A percentile compares a stretch with the other conserved stretches of the same genome.
Conservation (phyloP, 108 stramenopile genomes). For the Cyclotella cryptica region DNA sequence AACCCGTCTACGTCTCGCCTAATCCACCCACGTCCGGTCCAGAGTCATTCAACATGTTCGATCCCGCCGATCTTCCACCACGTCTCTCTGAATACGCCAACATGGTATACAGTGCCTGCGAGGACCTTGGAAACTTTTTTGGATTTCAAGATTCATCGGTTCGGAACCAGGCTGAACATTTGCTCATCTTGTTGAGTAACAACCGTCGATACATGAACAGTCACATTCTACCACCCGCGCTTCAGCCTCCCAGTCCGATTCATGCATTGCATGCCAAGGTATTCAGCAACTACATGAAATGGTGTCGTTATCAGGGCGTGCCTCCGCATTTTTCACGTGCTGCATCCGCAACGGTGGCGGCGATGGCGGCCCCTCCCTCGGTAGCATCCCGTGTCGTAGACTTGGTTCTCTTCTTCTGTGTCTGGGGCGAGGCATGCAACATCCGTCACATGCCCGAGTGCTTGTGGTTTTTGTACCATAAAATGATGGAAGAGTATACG, state of each 20-base stretch:
- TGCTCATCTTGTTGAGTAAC: slow-evolving; percentile 93
- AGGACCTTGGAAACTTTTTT: slow-evolving; percentile 94
- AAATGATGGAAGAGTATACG: slow-evolving; percentile 95
- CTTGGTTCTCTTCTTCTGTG: slow-evolving; percentile 94
- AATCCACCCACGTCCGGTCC: slow-evolving; percentile 42
- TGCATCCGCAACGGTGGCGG: slow-evolving; percentile 53
- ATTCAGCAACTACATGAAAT: slow-evolving; percentile 97
- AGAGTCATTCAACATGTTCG: slow-evolving; percentile 88
- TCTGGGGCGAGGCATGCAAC: slow-evolving; percentile 98
- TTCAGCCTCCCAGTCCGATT: slow-evolving; percentile 88
- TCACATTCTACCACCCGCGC: slow-evolving; percentile 78
- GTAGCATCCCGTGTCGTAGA: slow-evolving; percentile 89
- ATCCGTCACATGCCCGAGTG: slow-evolving; percentile 98
- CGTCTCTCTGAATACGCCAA: slow-evolving; percentile 91
- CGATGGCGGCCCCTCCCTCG: slow-evolving; percentile 87
- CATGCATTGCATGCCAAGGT: slow-evolving; percentile 94
- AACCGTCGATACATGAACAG: slow-evolving; percentile 95
- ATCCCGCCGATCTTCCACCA: slow-evolving; percentile 90
- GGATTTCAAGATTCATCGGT: slow-evolving; percentile 93
- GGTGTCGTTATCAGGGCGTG: slow-evolving; percentile 93
- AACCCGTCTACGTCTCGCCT: slow-evolving; percentile 32
- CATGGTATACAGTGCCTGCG: slow-evolving; percentile 93
- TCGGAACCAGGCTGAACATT: slow-evolving; percentile 96
- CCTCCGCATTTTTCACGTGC: slow-evolving; percentile 90
- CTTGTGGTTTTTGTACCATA: slow-evolving; percentile 97